Evolutionary conservation across 345 rosid genomes (phyloP), one percentile per base, ranked within the genome.

Genomic region (Ricinus communis): DNA sequence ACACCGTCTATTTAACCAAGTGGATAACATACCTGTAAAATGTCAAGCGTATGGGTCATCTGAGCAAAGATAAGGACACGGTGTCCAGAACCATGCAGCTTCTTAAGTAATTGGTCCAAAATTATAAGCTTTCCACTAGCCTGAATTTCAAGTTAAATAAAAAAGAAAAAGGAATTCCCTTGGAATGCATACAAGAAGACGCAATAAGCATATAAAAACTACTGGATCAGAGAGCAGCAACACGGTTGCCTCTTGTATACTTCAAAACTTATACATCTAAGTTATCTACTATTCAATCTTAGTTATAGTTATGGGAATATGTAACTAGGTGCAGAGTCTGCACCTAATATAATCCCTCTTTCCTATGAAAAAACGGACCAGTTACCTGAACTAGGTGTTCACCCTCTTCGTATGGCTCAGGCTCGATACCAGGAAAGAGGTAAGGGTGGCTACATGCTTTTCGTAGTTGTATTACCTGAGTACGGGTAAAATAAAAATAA

Each of bases 381-480:
- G n/a, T n/a, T 82, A 93, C 97, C 98, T 91, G 91, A 77, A 87
- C 86, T 45, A 93, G 88, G 80, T 93, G 98, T 58, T 31, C 97
- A 60, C 92, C 98, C 74, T 91, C 98, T 86, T 91, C 87, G 66
- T 78, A 93, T 62, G 98, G 98, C 78, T 91, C 97, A 8, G 97
- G 92, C 79, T 93, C 97, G 55, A 93, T 93, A 63, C 98, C 93
- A 56, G 92, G 96, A 78, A 93, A 93, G 72, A 93, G 91, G 76
- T 91, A 93, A 73, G 97, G 97, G 76, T 91, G 98, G 82, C 98
- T 91, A 74, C 96, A 91, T 64, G 97, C 88, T 86, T 93, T 93
- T 69, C 98, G 80, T 54, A 91, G 85, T 71, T 91, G 97, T 66
- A 93, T 83, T 61, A 93, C 97, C 98, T 91, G 69, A 60, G 66